These are phyloP conservation scores for Psilocybe sp. DNA, from an alignment of 768 basidiomycete genomes.

Conservation along the genomic window DNA sequence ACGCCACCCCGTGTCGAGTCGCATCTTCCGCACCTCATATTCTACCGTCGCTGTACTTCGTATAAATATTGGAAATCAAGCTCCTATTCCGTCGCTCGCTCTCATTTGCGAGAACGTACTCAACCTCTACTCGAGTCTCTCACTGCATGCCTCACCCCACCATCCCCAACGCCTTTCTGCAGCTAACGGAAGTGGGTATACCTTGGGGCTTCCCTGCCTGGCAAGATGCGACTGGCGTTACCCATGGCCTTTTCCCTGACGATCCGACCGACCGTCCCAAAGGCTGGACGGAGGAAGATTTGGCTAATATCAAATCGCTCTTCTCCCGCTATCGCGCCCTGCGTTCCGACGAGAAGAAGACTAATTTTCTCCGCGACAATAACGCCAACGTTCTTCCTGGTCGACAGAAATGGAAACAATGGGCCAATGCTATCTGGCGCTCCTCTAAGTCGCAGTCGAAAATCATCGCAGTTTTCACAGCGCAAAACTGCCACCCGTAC, in stretches of 20 bases:
- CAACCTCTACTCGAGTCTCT: no score
- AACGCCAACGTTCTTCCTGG: constrained; percentile 10
- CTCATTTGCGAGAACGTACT: no score
- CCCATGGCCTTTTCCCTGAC: constrained; percentile 12
- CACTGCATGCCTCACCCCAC: not conserved
- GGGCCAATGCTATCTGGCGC: constrained; percentile 8
- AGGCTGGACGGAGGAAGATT: constrained; percentile 8
- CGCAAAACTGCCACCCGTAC: constrained; percentile 8
- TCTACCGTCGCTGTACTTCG: not conserved
- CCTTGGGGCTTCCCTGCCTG: constrained; percentile 13
- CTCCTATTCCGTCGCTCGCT: no score
- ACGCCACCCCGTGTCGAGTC: no score
- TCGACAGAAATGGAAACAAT: constrained; percentile 8
- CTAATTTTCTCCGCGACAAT: constrained; percentile 4
- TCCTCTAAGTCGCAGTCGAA: constrained; percentile 3
- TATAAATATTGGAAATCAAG: no score
- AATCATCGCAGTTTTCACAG: constrained; percentile 5
- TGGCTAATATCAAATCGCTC: constrained; percentile 10
- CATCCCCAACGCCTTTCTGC: not conserved
- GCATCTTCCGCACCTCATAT: no score
- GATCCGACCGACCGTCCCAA: constrained; percentile 8
- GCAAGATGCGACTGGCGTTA: constrained; percentile 14
- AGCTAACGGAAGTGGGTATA: not conserved
- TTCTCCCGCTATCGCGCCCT: constrained; percentile 7
- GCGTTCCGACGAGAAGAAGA: constrained; percentile 3